Base-by-base conservation (phyloP, 257 asterid species). In the Verbascum thapsus region DNA sequence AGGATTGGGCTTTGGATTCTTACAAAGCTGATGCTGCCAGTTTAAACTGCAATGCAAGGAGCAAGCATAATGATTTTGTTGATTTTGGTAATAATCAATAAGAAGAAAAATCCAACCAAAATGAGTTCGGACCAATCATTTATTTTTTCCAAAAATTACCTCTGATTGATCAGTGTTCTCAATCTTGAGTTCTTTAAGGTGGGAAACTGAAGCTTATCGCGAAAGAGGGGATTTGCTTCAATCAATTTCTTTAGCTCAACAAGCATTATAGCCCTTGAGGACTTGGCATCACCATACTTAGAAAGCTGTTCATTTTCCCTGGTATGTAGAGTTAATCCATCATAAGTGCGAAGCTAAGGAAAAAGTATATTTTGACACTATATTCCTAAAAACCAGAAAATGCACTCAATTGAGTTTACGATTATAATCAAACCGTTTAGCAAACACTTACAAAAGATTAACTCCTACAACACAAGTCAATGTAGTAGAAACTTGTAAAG, bases 21-120 rank as follows among this genome's bases (percentile, higher is more conserved):
- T 78, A 72, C 90, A 82, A 52, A 78, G 80, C 65, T 80, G 85
- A 65, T 80, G 92, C 75, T 85, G 92, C 92, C 89, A 85, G 51
- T 82, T 82, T 62, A 85, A 74, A 72, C 92, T 82, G 83, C 80
- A 59, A 15, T 16, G 53, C 22, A 61, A 52, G 5, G 11, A 55
- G 48, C 68, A 54, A 53, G 47, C 49, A 35, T 11, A 4, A 38
- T 7, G 26, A 34, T 53, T 37, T 9, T 11, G 61, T 18, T 23
- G 5, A 32, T 32, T 38, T 20, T 26, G 32, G 20, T 45, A 26
- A 42, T 17, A 43, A 10, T 42, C 7, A 18, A 30, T 52, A 3
- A n/a, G n/a, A 38, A 10, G 40, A 22, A 32, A 61, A 3, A 16
- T 11, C 19, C 34, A 35, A 44, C 19, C 10, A 57, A 22, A 43